phyloP scores from a whole-genome alignment of 371 early-diverging fungal species.

The Lichtheimia hyalospora region DNA sequence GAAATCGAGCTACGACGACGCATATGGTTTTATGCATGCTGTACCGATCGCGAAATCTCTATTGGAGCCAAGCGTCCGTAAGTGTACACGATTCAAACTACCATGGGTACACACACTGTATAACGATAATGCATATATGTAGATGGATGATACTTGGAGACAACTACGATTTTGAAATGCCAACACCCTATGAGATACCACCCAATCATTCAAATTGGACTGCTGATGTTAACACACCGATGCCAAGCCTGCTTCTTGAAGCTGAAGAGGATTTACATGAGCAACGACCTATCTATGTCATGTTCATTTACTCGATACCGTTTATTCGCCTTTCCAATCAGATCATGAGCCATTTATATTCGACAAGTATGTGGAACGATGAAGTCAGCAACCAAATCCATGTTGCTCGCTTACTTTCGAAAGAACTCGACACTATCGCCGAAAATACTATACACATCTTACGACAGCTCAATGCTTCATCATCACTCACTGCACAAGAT shows the following conservation, averaged over 20 bases:
- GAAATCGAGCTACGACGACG: constrained; percentile 44
- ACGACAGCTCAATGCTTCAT: no score
- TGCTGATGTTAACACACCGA: not conserved
- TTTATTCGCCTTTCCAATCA: constrained; percentile 35
- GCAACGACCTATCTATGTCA: constrained; percentile 19
- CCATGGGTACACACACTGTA: not conserved
- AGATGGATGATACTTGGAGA: constrained; percentile 24
- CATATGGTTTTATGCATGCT: constrained; percentile 37
- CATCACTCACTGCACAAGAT: not conserved
- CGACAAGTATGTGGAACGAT: constrained; percentile 20
- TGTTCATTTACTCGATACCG: constrained; percentile 23
- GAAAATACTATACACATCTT: not conserved
- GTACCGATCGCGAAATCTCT: constrained; percentile 40
- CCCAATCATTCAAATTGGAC: constrained; percentile 6
- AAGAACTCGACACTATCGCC: constrained; percentile 1
- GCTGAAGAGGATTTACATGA: constrained; percentile 18
- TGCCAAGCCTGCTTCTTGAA: constrained; percentile 19
- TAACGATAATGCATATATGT: not conserved
- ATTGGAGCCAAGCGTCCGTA: constrained; percentile 30
- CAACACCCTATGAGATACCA: constrained; percentile 32
- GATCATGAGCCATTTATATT: constrained; percentile 29
- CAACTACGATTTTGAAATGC: constrained; percentile 41
- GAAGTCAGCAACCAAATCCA: not conserved
- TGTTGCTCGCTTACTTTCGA: not conserved
- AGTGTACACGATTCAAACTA: not conserved